Evolutionary conservation across 225 moss, liverwort and hornwort species (phyloP).

Genomic region (Marchantia polymorpha): DNA sequence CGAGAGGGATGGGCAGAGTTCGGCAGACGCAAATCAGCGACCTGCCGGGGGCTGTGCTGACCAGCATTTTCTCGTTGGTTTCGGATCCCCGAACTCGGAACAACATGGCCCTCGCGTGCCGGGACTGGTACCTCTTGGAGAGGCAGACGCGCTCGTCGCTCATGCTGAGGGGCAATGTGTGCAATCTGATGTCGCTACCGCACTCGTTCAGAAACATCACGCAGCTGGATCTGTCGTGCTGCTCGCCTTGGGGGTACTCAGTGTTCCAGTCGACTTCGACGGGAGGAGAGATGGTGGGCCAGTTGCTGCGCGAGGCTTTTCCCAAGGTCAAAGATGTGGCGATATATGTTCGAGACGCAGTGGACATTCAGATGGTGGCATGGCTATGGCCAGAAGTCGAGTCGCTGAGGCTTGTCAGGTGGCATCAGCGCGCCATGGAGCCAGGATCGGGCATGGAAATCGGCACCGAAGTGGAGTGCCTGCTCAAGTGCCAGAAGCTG

Average conservation of each 20-base stretch:
- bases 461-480: slow-evolving; percentile 55
- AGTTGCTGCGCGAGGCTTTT: slow-evolving; percentile 56
- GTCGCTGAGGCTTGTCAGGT: slow-evolving; percentile 58
- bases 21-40: slow-evolving; percentile 59
- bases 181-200: slow-evolving; percentile 50
- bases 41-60: slow-evolving; percentile 68
- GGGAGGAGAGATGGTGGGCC: slow-evolving; percentile 64
- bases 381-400: slow-evolving; percentile 90
- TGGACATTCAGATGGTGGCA: slow-evolving; percentile 76
- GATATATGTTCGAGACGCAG: slow-evolving; percentile 67
- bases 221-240: slow-evolving; percentile 64
- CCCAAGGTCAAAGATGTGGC: slow-evolving; percentile 65
- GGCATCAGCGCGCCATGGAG: slow-evolving; percentile 74
- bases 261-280: slow-evolving; percentile 60
- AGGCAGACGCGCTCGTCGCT: slow-evolving; percentile 67
- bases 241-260: slow-evolving; percentile 92
- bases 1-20: background rate
- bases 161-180: slow-evolving; percentile 77
- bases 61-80: slow-evolving; percentile 53
- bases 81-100: slow-evolving; percentile 62
- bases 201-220: slow-evolving; percentile 59
- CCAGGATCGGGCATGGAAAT: slow-evolving; percentile 35
- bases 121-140: slow-evolving; percentile 84
- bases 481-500: slow-evolving; percentile 56
- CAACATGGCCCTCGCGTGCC: slow-evolving; percentile 58